Conservation (phyloP, 495 filamentous ascomycete genomes). For the Aspergillus nidulans region DNA sequence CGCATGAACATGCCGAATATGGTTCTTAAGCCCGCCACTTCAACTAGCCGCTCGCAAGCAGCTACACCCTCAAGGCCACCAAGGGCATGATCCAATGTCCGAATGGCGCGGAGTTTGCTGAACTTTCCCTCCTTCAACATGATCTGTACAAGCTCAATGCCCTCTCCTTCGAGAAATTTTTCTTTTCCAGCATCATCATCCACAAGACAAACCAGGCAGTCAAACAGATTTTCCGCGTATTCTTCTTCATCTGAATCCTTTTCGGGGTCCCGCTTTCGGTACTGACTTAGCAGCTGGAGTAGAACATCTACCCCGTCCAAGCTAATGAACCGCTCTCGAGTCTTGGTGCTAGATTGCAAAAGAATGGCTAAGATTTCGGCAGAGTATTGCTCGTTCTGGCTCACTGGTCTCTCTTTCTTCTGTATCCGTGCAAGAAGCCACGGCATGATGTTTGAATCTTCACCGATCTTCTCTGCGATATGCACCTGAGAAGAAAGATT, state of each 20-base stretch:
- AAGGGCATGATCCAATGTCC: constrained; percentile 79
- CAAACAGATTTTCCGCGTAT: constrained; percentile 90
- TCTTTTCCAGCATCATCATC: constrained; percentile 71
- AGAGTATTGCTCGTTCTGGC: constrained; percentile 94
- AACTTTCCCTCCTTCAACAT: constrained; percentile 83
- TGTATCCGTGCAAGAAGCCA: constrained; percentile 76
- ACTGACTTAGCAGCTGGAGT: constrained; percentile 80
- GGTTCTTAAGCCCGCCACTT: constrained; percentile 79
- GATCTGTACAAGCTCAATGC: constrained; percentile 83
- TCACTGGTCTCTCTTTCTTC: constrained; percentile 53
- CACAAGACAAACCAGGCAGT: constrained; percentile 71
- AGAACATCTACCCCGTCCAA: constrained; percentile 74
- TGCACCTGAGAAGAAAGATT: constrained; percentile 70
- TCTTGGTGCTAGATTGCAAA: constrained; percentile 62
- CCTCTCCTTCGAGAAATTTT: constrained; percentile 86
- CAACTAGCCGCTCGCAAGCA: constrained; percentile 73
- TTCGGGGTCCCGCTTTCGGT: constrained; percentile 80
- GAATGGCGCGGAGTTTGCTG: constrained; percentile 69
- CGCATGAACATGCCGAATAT: constrained; percentile 89
- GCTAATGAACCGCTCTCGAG: constrained; percentile 57
- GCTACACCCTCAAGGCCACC: constrained; percentile 48
- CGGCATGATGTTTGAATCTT: constrained; percentile 58
- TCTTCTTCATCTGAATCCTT: constrained; percentile 91
- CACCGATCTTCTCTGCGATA: constrained; percentile 65
- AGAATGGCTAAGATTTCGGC: constrained; percentile 90